Conservation (phyloP, 495 filamentous ascomycete species). For the Hypoxylon crocopeplum region DNA sequence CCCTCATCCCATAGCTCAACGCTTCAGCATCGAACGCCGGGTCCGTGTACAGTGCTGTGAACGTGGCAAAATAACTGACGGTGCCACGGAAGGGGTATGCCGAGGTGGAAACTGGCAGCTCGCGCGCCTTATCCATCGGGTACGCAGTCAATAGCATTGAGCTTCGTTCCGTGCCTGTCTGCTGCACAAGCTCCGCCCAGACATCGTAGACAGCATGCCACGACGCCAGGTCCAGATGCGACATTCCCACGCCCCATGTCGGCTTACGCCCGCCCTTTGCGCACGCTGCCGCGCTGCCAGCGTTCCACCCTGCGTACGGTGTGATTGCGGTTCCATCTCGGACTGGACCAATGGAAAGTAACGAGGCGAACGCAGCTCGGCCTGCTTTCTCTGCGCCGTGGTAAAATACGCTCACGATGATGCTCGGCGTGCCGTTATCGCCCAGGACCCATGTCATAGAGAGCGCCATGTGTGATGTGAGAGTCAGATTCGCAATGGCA, state of each 20-base stretch:
- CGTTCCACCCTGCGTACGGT: not conserved
- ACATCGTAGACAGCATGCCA: not conserved
- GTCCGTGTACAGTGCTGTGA: not conserved
- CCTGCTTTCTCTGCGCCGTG: not conserved
- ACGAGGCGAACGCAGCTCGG: not conserved
- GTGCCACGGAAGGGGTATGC: not conserved
- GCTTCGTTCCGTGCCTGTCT: not conserved
- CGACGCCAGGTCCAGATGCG: not conserved
- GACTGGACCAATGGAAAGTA: not conserved
- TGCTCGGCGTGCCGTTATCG: not conserved
- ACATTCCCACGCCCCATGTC: not conserved
- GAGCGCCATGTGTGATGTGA: not conserved
- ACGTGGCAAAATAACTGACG: not conserved
- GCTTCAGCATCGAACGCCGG: not conserved
- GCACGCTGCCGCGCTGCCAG: not conserved
- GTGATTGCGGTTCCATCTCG: not conserved
- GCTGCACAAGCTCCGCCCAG: not conserved
- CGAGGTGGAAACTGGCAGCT: not conserved
- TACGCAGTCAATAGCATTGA: not conserved
- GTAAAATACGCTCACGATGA: constrained; percentile 1
- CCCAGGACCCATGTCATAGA: not conserved
- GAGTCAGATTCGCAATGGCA: not conserved
- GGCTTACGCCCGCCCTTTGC: not conserved
- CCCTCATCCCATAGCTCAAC: not conserved
- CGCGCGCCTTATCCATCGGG: not conserved